These are phyloP conservation scores for Fusarium subtropicale DNA, from an alignment of 2,329 filamentous ascomycete genomes.

Conservation along the genomic window DNA sequence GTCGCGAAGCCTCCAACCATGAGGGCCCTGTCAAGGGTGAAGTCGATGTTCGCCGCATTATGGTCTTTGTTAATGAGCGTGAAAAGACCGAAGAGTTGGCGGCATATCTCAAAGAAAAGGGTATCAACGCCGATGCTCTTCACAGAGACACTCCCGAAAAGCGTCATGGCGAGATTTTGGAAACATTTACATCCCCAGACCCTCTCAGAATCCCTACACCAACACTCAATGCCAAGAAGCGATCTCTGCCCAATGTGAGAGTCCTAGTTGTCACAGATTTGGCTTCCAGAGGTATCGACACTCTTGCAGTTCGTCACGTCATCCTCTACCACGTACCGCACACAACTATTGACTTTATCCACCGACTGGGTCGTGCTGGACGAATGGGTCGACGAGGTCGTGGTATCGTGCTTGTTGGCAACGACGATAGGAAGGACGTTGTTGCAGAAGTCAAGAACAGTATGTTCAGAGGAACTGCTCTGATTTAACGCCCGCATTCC, in stretches of 20 bases:
- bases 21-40: constrained; percentile 67
- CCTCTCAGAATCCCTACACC: constrained; percentile 53
- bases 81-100: constrained; percentile 87
- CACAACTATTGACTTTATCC: constrained; percentile 97
- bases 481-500: constrained; percentile 65
- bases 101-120: constrained; percentile 82
- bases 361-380: constrained; percentile 90
- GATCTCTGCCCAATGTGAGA: constrained; percentile 79
- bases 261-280: constrained; percentile 96
- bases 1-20: constrained; percentile 74
- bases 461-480: constrained; percentile 83
- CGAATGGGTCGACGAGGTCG: constrained; percentile 91
- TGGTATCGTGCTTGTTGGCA: constrained; percentile 90
- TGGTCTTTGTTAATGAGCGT: constrained; percentile 97
- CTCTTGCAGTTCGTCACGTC: constrained; percentile 88
- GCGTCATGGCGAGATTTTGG: constrained; percentile 80
- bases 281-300: constrained; percentile 93
- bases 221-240: constrained; percentile 52
- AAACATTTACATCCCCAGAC: constrained; percentile 73
- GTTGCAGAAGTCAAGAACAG: constrained; percentile 92
- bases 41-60: constrained; percentile 81
- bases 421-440: constrained; percentile 88
- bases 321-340: constrained; percentile 98
- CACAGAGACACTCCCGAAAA: constrained; percentile 85
- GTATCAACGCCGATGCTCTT: constrained; percentile 87